A percentile compares a stretch with the other conserved stretches of the same genome.
These are phyloP conservation scores for Amoeboaphelidium protococcarum DNA, from an alignment of 371 early-diverging fungal genomes.

Conservation along the genomic window DNA sequence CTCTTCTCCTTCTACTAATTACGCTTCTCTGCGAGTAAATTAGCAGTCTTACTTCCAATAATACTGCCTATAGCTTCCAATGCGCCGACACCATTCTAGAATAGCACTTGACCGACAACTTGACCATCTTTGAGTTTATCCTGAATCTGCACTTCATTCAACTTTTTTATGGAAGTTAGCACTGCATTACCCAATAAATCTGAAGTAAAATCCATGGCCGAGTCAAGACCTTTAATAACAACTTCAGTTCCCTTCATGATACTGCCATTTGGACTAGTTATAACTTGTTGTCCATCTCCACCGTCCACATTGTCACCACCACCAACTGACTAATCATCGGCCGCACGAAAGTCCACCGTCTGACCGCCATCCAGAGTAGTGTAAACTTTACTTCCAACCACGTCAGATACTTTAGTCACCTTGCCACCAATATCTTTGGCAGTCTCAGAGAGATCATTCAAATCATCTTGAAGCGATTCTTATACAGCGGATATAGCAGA, in stretches of 20 bases:
- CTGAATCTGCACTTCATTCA: no score
- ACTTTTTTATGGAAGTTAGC: slow-evolving; percentile 1
- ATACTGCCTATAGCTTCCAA: not conserved
- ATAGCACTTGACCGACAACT: not conserved
- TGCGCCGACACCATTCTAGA: not conserved
- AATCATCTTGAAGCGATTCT: not conserved
- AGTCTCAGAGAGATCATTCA: not conserved
- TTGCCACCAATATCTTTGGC: not conserved
- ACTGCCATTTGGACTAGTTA: not conserved
- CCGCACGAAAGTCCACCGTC: not conserved
- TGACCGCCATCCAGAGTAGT: not conserved
- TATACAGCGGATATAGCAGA: not conserved
- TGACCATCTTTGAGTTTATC: no score
- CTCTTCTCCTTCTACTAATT: not conserved
- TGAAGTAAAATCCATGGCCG: slow-evolving; percentile 3
- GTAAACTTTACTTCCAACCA: not conserved
- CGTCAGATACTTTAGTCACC: not conserved
- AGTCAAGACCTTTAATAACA: not conserved
- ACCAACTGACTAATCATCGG: not conserved
- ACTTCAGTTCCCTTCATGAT: not conserved
- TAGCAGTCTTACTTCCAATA: not conserved
- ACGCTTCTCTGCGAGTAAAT: not conserved
- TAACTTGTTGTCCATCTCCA: not conserved
- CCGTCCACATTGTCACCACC: not conserved
- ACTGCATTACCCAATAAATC: slow-evolving; percentile 4